Conservation (phyloP, 345 rosid genomes). For the Clausena lansium region DNA sequence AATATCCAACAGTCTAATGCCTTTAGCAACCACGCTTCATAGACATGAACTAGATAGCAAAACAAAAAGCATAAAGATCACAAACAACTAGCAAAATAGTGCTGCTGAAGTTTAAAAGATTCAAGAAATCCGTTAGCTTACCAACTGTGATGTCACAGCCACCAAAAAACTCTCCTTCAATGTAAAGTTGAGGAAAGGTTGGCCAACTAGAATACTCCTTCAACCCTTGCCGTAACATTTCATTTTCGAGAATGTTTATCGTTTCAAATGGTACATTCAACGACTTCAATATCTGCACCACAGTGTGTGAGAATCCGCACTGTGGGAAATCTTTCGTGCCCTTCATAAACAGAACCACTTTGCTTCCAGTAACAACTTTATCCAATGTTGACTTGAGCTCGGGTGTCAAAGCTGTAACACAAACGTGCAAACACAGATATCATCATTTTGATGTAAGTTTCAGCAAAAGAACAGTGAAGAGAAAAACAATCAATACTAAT, state of each 20-base stretch:
- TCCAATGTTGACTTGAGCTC: constrained; percentile 70
- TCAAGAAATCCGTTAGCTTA: constrained; percentile 23
- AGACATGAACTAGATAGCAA: neutral
- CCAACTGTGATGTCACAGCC: constrained; percentile 93
- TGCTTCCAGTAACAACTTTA: constrained; percentile 64
- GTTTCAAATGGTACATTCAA: constrained; percentile 72
- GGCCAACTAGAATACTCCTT: constrained; percentile 98
- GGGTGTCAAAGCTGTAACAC: constrained; percentile 54
- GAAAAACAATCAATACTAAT: neutral
- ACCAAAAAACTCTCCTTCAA: constrained; percentile 90
- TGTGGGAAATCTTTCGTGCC: constrained; percentile 88
- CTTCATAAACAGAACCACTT: constrained; percentile 86
- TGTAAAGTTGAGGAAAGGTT: constrained; percentile 90
- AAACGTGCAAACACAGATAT: neutral
- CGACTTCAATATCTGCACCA: constrained; percentile 78
- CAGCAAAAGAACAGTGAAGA: neutral
- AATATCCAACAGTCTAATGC: neutral
- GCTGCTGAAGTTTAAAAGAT: neutral
- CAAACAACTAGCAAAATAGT: neutral
- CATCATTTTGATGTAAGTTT: neutral
- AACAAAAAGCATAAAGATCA: neutral
- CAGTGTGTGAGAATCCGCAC: constrained; percentile 94
- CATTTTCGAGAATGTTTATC: constrained; percentile 78
- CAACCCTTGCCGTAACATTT: constrained; percentile 76
- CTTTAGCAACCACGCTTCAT: neutral